Evolutionary conservation across 2,329 filamentous ascomycete species (phyloP).

Genomic region (Acephala macrosclerotiorum): DNA sequence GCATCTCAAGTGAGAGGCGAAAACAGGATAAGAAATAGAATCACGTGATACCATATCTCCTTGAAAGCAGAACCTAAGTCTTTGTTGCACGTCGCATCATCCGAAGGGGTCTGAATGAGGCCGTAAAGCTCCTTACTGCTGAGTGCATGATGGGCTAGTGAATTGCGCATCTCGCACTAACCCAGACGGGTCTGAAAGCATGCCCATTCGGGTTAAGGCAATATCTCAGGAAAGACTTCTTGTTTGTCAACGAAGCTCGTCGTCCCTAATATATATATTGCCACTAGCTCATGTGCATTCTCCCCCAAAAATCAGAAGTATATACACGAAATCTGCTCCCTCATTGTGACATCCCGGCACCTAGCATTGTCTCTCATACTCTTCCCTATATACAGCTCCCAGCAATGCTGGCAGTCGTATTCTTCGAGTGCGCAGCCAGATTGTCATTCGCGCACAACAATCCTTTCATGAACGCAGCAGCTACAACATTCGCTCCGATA

Average conservation of each 20-base stretch:
- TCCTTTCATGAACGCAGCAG: constrained; percentile 64
- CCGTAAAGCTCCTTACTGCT: no score
- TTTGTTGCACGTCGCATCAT: not conserved
- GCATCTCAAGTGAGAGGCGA: no score
- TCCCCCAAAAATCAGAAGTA: not conserved
- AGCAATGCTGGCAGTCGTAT: constrained; percentile 35
- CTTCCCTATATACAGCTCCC: constrained; percentile 37
- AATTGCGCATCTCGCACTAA: no score
- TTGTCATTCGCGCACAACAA: constrained; percentile 38
- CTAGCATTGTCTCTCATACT: not conserved
- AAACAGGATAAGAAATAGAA: not conserved
- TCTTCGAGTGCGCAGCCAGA: constrained; percentile 38
- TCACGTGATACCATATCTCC: not conserved
- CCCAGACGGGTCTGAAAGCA: no score
- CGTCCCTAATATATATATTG: not conserved
- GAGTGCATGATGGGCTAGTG: no score
- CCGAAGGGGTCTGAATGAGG: not conserved
- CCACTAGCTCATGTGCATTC: not conserved
- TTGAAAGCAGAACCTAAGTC: not conserved
- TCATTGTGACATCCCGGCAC: not conserved
- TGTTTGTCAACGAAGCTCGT: not conserved
- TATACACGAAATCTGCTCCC: not conserved
- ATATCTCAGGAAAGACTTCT: no score
- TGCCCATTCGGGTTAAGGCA: no score
- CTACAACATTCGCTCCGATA: constrained; percentile 59